A percentile compares a stretch with the other conserved stretches of the same genome.
Evolutionary conservation across 2,329 filamentous ascomycete species (phyloP).

Genomic region (Aspergillus calidoustus): DNA sequence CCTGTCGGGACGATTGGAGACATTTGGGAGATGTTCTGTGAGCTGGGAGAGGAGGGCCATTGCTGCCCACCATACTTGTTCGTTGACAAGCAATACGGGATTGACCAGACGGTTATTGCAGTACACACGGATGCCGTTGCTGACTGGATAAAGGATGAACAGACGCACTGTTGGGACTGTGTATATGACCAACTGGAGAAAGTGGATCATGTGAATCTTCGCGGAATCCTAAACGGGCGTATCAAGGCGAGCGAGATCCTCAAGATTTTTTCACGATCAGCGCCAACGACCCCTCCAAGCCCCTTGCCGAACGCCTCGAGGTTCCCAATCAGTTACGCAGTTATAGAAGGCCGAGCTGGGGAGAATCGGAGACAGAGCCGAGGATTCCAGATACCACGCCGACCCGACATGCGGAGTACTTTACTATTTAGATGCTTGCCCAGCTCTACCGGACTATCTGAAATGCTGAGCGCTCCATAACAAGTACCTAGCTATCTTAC

Average conservation of each 20-base stretch:
- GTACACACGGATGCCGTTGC: not conserved
- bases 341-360: not conserved
- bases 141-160: not conserved
- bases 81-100: not conserved
- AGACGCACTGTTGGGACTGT: not conserved
- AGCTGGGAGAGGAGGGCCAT: not conserved
- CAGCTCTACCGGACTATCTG: not conserved
- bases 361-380: not conserved
- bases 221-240: not conserved
- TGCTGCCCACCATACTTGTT: constrained; percentile 1
- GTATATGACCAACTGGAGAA: not conserved
- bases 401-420: not conserved
- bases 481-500: not conserved
- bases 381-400: not conserved
- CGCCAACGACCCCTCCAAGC: not conserved
- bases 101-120: not conserved
- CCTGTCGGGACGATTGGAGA: not conserved
- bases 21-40: constrained; percentile 5
- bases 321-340: not conserved
- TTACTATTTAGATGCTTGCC: not conserved
- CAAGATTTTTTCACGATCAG: not conserved
- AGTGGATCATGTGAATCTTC: not conserved
- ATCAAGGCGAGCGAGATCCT: not conserved
- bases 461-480: not conserved
- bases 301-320: not conserved